Base-by-base conservation (phyloP, 345 rosid species). In the Turnera subulata region DNA sequence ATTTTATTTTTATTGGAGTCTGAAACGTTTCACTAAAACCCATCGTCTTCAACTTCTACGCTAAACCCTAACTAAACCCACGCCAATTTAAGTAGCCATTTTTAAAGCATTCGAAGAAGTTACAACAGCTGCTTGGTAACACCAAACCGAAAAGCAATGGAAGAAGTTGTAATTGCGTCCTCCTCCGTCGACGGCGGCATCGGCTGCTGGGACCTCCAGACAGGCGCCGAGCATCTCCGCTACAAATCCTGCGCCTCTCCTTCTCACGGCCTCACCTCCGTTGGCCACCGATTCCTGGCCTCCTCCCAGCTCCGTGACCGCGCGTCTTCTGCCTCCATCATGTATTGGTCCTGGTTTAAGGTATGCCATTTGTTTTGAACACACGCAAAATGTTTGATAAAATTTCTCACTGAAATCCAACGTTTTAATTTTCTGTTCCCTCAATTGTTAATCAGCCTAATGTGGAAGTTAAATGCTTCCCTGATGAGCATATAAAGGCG, bases 321-420 rank as follows among this genome's bases (percentile, higher is more conserved):
- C 3, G 78, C 85, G 46, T 42, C 86, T 10, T 80, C 85, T 19
- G 95, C 96, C 56, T 75, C 84, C 37, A 63, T 82, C 22, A 73
- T 77, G 58, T 92, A 74, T 74, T 86, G 91, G 95, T 79, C 86
- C n/a, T 89, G 91, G 88, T 69, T 47, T 40, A 84, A 77, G 85
- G 86, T 88, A 47, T 48, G 1, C 5, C 26, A 48, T 17, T 14
- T 6, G 18, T n/a, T n/a, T n/a, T n/a, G 24, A 1, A 2, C 45
- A 8, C 29, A 50, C 46, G 9, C 39, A 16, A 54, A n/a, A 6
- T 62, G 63, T 64, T 67, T 32, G 68, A 53, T 53, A 23, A 11
- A 26, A 54, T 58, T 59, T 53, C 47, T 55, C 21, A 1, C 2
- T 24, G 56, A 16, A 6, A 11, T 8, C 21, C 3, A 6, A 18